Evolutionary conservation across 176 grass and related monocot species (phyloP), one percentile per base, ranked within the genome.

Genomic region (Raddia guianensis): DNA sequence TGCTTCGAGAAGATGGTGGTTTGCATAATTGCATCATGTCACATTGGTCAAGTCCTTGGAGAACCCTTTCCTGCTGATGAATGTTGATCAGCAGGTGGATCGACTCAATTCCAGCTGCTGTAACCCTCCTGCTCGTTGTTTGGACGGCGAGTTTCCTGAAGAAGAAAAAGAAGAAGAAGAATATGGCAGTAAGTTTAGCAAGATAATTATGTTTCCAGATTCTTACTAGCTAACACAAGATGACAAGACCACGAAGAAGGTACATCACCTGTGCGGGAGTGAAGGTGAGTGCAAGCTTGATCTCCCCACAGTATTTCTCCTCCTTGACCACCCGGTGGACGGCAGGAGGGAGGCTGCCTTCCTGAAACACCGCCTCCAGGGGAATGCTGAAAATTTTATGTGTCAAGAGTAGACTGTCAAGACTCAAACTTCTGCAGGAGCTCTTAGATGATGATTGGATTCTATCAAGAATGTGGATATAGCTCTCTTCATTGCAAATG

Each of bases 251-350:
- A 40, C 37, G 4, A 40, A 40, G 37, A 62, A 61, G 20, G 62
- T 84, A 27, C 27, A 27, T 0, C 27, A 80, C 74, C 67, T 11
- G 7, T 27, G 27, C 19, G 12, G 90, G 86, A 27, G 84, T 95
- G 86, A 98, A 98, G 68, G 92, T 86, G 74, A 98, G 90, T 45
- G 86, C 92, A 56, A 98, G 43, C 89, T 95, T 95, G 62, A 98
- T 91, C 80, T 93, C 96, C 44, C 92, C 92, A 40, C 72, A 59
- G 45, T 88, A 98, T 53, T 86, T 78, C 47, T 92, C 87, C 43
- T 93, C 92, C 66, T 95, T 93, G 21, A 98, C 84, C 21, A 98
- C 84, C 37, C 69, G 90, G 74, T 95, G 88, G 71, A 79, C 80
- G 14, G 82, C 64, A 3, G 92, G 82, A 19, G 86, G 90, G 54